Conservation (phyloP, 495 filamentous ascomycete genomes). For the Annulohypoxylon stygium region DNA sequence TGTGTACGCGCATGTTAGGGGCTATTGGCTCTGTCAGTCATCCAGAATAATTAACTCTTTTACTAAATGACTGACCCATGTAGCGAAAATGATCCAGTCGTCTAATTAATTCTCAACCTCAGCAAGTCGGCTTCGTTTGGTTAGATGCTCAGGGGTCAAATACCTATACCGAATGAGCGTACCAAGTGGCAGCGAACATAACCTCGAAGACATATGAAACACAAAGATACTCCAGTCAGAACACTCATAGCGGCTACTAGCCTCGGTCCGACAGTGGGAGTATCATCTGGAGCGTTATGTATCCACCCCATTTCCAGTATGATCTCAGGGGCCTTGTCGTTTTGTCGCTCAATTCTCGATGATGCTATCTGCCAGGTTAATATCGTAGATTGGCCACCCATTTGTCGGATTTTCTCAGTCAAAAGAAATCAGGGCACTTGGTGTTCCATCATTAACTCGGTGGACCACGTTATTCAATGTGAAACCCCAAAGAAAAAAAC, state of each 20-base stretch:
- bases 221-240: constrained; percentile 22
- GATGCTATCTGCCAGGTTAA: background rate
- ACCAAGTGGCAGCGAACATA: constrained; percentile 33
- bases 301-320: constrained; percentile 26
- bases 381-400: background rate
- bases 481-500: no score
- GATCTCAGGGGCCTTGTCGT: background rate
- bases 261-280: constrained; percentile 29
- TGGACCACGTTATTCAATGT: no score
- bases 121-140: background rate
- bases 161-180: constrained; percentile 31
- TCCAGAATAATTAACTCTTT: background rate
- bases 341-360: background rate
- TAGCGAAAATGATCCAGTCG: constrained; percentile 37
- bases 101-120: constrained; percentile 15
- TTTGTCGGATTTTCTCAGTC: no score
- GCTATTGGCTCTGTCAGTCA: constrained; percentile 14
- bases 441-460: no score
- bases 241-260: constrained; percentile 9
- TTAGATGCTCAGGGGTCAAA: background rate
- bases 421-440: no score
- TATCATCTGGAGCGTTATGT: constrained; percentile 29
- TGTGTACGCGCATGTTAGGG: constrained; percentile 23
- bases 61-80: constrained; percentile 25
- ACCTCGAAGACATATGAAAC: constrained; percentile 35